Evolutionary conservation across 352 stramenopile species (phyloP).

Genomic region (Globisporangium spiculum): DNA sequence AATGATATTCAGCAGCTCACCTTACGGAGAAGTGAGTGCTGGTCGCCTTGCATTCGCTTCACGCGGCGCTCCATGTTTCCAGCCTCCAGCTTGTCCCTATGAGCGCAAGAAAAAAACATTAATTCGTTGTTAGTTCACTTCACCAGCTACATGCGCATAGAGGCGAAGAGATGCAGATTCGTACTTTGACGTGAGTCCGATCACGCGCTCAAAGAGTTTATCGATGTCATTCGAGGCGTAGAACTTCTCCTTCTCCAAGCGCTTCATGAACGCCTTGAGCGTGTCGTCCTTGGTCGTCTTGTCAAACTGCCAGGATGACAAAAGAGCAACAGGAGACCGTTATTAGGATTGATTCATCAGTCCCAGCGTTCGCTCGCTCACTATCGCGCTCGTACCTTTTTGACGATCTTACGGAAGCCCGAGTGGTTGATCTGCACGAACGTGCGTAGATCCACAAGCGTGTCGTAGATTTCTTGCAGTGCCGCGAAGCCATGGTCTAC

Average conservation of each 20-base stretch:
- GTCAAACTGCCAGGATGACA: slow-evolving; percentile 68
- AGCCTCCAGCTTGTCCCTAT: slow-evolving; percentile 79
- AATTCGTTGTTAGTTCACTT: not conserved
- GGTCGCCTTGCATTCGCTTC: slow-evolving; percentile 77
- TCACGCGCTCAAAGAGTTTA: slow-evolving; percentile 73
- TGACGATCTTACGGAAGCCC: slow-evolving; percentile 93
- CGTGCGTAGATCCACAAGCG: slow-evolving; percentile 84
- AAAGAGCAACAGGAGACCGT: not conserved
- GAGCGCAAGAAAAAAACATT: not conserved
- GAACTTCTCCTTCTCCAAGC: slow-evolving; percentile 72
- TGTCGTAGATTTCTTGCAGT: slow-evolving; percentile 89
- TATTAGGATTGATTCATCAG: not conserved
- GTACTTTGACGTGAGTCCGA: slow-evolving; percentile 77
- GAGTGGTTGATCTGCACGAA: slow-evolving; percentile 92
- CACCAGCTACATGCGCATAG: not conserved
- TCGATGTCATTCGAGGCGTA: slow-evolving; percentile 81
- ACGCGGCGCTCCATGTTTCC: slow-evolving; percentile 87
- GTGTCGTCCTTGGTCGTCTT: slow-evolving; percentile 79
- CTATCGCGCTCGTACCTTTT: slow-evolving; percentile 58
- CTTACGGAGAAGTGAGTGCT: slow-evolving; percentile 82
- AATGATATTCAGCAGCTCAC: slow-evolving; percentile 23
- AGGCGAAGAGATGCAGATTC: not conserved
- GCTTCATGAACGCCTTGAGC: slow-evolving; percentile 79
- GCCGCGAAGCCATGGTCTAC: slow-evolving; percentile 73
- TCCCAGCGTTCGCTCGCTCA: not conserved